Base-by-base conservation (phyloP, 768 basidiomycete genomes). In the Suillus occidentalis region DNA sequence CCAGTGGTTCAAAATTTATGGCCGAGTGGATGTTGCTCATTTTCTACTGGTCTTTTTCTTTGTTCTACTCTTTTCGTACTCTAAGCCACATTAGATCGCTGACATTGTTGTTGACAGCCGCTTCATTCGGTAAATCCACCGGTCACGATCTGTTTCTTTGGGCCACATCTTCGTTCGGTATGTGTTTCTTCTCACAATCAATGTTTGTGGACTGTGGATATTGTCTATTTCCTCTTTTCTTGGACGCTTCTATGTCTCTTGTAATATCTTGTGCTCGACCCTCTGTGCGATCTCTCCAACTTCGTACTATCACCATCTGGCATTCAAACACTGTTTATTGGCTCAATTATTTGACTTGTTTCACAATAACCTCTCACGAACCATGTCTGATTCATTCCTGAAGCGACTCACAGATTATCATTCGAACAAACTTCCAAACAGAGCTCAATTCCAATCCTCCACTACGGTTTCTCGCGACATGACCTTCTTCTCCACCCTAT, bases 401-500 rank as follows among this genome's bases (percentile, higher is more conserved):
- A 74, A 80, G 65, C 77, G 72, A 22, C 75, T 80, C 42, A 66
- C 79, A 80, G 80, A 82, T 63, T 76, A 75, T 63, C 74, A 74
- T 71, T 78, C 76, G 40, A 74, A 67, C 79, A 85, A 81, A 79
- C 84, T 76, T 78, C 81, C 76, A 71, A 83, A 80, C 76, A 78
- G 77, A 75, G 71, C 76, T 66, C 56, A 63, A n/a, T 70, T 71
- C 65, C 63, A 65, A 69, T 68, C 70, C 62, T 70, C 74, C 66
- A 67, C 74, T 65, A 64, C 72, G 63, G 43, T 45, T 49, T 72
- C 73, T 60, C 76, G 72, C 72, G 78, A 82, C 63, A 90, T 89
- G 89, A 76, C 87, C 65, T 81, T 85, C 72, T 86, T 86, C 72
- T 76, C 78, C 14, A 69, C 78, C 47, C 66, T 76, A 42, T 72